Evolutionary conservation across 345 rosid species (phyloP).

Genomic region (rapeseed (Brassica napus)): Da-Ae NC_063452.1:14477501-14478000

Average conservation of each 20-base stretch:
- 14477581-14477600: conserved; percentile 80
- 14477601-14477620: conserved; percentile 56
- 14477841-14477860: background rate
- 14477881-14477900: background rate
- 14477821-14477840: background rate
- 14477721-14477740: background rate
- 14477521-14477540: background rate
- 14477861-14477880: background rate
- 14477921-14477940: background rate
- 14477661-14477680: conserved; percentile 7
- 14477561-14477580: background rate
- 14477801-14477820: background rate
- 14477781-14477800: background rate
- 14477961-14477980: background rate
- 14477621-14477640: conserved; percentile 37
- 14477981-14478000: background rate
- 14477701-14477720: background rate
- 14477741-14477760: background rate
- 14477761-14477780: background rate
- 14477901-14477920: background rate
- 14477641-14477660: background rate
- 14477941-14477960: background rate
- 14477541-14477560: background rate
- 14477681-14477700: background rate
- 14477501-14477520: background rate